Evolutionary conservation across 1,284 basidiomycete genomes (phyloP).

Genomic region (Tylopilus sp.): DNA sequence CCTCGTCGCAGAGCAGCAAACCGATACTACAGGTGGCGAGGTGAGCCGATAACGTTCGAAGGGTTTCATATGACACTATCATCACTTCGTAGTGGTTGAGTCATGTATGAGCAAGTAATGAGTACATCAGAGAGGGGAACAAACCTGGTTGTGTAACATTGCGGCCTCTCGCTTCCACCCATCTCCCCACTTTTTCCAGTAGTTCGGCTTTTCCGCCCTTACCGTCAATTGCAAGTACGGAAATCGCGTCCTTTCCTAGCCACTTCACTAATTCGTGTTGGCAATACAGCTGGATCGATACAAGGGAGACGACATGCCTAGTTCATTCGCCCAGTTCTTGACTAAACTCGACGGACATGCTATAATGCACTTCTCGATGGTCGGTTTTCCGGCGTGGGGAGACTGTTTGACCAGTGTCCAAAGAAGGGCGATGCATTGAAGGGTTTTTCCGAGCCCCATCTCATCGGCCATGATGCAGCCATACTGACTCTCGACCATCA

Average conservation of each 20-base stretch:
- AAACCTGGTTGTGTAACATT: conserved; percentile 86
- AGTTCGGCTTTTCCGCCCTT: conserved; percentile 84
- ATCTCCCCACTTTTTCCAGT: conserved; percentile 74
- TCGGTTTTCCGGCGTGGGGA: conserved; percentile 77
- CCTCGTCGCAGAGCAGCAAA: conserved; percentile 92
- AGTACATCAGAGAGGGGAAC: conserved; percentile 17
- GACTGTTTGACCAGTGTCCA: conserved; percentile 99
- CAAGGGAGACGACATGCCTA: conserved; percentile 52
- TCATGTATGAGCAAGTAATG: not conserved
- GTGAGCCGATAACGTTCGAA: conserved; percentile 78
- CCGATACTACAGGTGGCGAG: conserved; percentile 83
- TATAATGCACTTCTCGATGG: conserved; percentile 98
- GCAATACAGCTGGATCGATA: not conserved
- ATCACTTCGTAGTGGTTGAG: conserved; percentile 59
- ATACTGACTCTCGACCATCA: conserved; percentile 88
- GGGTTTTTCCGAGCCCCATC: conserved; percentile 96
- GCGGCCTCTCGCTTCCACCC: conserved; percentile 83
- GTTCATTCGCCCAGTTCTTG: conserved; percentile 98
- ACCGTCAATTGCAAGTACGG: conserved; percentile 83
- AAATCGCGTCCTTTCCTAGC: conserved; percentile 82
- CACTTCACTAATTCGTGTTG: conserved; percentile 68
- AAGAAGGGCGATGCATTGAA: conserved; percentile 94
- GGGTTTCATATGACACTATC: conserved; percentile 98
- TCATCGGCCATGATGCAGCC: conserved; percentile 99
- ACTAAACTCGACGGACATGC: conserved; percentile 97